These are phyloP conservation scores for Asparagopsis taxiformis DNA, from an alignment of 31 red algal genomes.

Conservation along the genomic window DNA sequence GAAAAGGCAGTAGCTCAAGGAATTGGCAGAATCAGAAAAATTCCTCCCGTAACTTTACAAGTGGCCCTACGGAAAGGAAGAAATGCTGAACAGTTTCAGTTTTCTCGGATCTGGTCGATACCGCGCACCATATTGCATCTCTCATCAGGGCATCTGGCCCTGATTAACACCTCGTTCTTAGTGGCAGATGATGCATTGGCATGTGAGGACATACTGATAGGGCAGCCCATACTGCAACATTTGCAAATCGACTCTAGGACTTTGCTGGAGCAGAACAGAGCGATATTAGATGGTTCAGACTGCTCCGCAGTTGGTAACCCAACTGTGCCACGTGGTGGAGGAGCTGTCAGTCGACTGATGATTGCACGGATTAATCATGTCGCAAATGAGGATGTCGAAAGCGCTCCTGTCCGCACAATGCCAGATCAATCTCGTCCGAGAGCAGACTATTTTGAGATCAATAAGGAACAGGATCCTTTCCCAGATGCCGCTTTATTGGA, in stretches of 20 bases:
- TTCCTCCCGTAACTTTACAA: not conserved
- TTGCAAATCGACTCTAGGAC: constrained; percentile 12
- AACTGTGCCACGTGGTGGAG: not conserved
- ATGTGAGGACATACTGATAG: not conserved
- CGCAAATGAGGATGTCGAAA: not conserved
- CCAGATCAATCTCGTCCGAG: no score
- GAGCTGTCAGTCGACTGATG: constrained; percentile 16
- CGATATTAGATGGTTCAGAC: constrained; percentile 4
- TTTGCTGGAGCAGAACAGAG: constrained; percentile 6
- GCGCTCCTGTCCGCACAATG: no score
- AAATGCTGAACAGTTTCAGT: not conserved
- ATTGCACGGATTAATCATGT: not conserved
- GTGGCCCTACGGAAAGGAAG: constrained; percentile 10
- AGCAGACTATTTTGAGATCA: not conserved
- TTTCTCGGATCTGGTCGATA: not conserved
- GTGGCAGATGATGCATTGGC: constrained; percentile 1
- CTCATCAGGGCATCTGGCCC: constrained; percentile 1
- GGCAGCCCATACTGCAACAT: not conserved
- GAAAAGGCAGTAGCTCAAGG: constrained; percentile 11
- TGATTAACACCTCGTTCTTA: not conserved
- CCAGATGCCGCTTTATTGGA: not conserved
- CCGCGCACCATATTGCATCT: not conserved
- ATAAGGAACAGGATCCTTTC: not conserved
- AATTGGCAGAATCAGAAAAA: constrained; percentile 6
- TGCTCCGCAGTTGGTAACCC: not conserved